These are phyloP conservation scores for Aegilops speltoides DNA, from an alignment of 176 grass and related monocot genomes.

Conservation along the genomic window DNA sequence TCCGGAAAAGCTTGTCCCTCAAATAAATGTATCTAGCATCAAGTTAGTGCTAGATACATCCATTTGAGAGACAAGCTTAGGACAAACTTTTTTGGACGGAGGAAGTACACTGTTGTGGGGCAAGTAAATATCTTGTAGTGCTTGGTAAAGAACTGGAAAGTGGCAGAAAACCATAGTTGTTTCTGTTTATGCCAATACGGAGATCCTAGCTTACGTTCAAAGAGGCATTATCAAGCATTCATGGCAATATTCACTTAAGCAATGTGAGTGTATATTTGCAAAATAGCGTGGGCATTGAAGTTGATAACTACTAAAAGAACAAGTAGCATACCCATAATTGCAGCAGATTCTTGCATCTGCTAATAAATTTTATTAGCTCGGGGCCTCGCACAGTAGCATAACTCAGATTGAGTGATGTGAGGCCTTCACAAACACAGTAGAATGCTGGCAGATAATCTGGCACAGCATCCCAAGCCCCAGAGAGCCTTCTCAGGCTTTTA, in stretches of 20 bases:
- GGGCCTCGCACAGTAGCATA: slow-evolving; percentile 56
- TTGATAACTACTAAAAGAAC: not conserved
- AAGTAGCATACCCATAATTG: slow-evolving; percentile 55
- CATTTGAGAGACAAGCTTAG: too few species aligned
- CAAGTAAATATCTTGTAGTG: not conserved
- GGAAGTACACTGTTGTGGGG: not conserved
- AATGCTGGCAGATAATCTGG: slow-evolving; percentile 56
- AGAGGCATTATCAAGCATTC: not conserved
- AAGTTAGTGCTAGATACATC: too few species aligned
- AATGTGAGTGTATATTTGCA: not conserved
- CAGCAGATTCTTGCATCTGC: slow-evolving; percentile 60
- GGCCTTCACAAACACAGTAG: slow-evolving; percentile 60
- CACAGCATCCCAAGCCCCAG: slow-evolving; percentile 56
- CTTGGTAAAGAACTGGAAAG: not conserved
- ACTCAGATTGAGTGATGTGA: slow-evolving; percentile 69
- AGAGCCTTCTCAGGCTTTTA: slow-evolving; percentile 54
- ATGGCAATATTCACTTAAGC: not conserved
- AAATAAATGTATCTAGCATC: too few species aligned
- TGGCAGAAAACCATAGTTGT: not conserved
- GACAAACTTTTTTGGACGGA: too few species aligned
- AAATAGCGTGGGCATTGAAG: not conserved
- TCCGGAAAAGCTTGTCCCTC: too few species aligned
- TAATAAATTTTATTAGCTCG: slow-evolving; percentile 63
- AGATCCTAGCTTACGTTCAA: not conserved
- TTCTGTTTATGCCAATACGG: not conserved